Evolutionary conservation across 1,139 yeast species (phyloP).

Genomic region (Lodderomyces metapsilosis): DNA sequence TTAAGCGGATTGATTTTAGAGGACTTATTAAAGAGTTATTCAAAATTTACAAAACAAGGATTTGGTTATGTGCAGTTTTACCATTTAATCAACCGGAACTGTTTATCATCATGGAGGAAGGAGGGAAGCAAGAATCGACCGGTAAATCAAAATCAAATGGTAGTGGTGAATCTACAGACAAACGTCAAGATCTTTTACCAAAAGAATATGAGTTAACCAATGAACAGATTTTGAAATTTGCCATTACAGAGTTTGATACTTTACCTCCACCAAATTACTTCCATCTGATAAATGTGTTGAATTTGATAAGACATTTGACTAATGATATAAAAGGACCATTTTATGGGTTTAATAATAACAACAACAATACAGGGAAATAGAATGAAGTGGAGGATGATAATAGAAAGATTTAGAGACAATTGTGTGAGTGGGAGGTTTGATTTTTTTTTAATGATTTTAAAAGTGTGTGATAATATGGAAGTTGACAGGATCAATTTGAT

Average conservation of each 20-base stretch:
- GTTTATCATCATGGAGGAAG: slow-evolving; percentile 19
- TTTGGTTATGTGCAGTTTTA: slow-evolving; percentile 91
- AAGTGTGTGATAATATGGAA: too few species aligned
- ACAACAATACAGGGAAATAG: slow-evolving; percentile 1
- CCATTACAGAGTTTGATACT: slow-evolving; percentile 36
- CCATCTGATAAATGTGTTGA: slow-evolving; percentile 41
- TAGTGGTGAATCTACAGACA: neutral
- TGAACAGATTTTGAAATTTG: slow-evolving; percentile 43
- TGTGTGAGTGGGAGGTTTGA: too few species aligned
- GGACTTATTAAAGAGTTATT: slow-evolving; percentile 89
- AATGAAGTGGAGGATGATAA: neutral
- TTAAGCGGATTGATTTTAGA: slow-evolving; percentile 86
- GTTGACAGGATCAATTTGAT: too few species aligned
- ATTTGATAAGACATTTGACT: slow-evolving; percentile 33
- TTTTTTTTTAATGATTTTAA: too few species aligned
- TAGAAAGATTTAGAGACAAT: too few species aligned
- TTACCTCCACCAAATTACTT: slow-evolving; percentile 40
- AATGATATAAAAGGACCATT: slow-evolving; percentile 39
- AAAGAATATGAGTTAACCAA: slow-evolving; percentile 41
- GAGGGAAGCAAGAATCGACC: neutral
- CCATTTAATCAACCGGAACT: slow-evolving; percentile 38
- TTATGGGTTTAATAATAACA: slow-evolving; percentile 36
- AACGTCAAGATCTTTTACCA: slow-evolving; percentile 23
- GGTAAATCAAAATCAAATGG: neutral
- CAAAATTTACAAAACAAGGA: slow-evolving; percentile 90